phyloP scores from a whole-genome alignment of 306 rosid species.

The Vigna nakashimae region DNA sequence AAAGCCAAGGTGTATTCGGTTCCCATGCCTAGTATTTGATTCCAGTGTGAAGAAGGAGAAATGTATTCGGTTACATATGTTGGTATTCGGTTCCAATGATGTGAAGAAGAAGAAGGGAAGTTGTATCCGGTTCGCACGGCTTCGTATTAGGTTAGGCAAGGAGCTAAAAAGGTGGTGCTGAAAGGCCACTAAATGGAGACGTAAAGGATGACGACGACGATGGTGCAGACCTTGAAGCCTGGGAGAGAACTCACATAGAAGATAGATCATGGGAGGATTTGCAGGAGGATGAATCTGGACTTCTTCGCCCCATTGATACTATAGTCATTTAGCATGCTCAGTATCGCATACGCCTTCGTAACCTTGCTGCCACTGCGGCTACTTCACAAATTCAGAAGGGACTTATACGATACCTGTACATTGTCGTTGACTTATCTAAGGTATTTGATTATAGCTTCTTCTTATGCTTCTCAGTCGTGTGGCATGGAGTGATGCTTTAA shows the following conservation, averaged over 20 bases:
- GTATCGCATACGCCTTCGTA: conserved; percentile 87
- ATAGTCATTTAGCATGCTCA: conserved; percentile 80
- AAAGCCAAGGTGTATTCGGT: no score
- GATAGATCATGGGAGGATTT: conserved; percentile 96
- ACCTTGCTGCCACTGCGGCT: conserved; percentile 65
- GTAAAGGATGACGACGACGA: conserved; percentile 81
- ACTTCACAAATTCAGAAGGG: conserved; percentile 36
- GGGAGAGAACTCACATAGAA: conserved; percentile 92
- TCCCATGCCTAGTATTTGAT: no score
- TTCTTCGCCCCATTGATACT: conserved; percentile 87
- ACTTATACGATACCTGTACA: no score
- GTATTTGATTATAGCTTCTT: no score
- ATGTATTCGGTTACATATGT: no score
- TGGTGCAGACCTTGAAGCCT: conserved; percentile 75
- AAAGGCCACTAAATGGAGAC: conserved; percentile 62
- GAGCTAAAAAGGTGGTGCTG: background rate
- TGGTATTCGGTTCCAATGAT: no score
- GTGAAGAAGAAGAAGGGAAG: no score
- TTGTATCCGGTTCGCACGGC: no score
- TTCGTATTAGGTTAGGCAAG: no score
- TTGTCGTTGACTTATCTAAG: no score
- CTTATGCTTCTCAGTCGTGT: no score
- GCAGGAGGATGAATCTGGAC: conserved; percentile 97
- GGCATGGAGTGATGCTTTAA: conserved; percentile 9
- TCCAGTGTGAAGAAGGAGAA: no score